Conservation (phyloP, 225 moss, liverwort and hornwort species). For the Neckera pumila region DNA sequence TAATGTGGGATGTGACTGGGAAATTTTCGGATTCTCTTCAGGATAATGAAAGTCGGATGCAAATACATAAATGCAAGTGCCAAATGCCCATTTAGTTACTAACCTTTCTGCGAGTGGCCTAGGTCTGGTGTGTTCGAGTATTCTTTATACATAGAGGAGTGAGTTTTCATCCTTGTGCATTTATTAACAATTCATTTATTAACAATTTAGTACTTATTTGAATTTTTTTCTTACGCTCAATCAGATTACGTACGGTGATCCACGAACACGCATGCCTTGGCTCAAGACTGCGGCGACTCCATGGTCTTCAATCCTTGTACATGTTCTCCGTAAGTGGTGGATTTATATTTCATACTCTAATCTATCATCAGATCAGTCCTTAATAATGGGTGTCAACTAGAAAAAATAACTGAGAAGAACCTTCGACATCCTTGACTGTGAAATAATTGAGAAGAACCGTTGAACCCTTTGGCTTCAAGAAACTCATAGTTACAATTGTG, state of each 20-base stretch:
- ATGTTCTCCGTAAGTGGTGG: constrained; percentile 9
- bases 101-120: background rate
- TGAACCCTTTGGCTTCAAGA: background rate
- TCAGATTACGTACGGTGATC: constrained; percentile 29
- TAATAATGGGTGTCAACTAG: background rate
- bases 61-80: constrained; percentile 19
- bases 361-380: background rate
- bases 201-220: background rate
- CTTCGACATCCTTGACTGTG: background rate
- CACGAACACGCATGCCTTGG: constrained; percentile 18
- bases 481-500: background rate
- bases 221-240: background rate
- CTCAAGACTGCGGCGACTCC: constrained; percentile 8
- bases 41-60: constrained; percentile 24
- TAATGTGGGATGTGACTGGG: background rate
- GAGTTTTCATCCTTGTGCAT: background rate
- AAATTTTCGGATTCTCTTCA: background rate
- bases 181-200: background rate
- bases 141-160: background rate
- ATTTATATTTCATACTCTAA: background rate
- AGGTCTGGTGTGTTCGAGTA: background rate
- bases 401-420: background rate
- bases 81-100: background rate
- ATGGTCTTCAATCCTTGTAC: constrained; percentile 17
- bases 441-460: background rate